Conservation (phyloP, 805 yeast genomes). For the Myxozyma sirexii region DNA sequence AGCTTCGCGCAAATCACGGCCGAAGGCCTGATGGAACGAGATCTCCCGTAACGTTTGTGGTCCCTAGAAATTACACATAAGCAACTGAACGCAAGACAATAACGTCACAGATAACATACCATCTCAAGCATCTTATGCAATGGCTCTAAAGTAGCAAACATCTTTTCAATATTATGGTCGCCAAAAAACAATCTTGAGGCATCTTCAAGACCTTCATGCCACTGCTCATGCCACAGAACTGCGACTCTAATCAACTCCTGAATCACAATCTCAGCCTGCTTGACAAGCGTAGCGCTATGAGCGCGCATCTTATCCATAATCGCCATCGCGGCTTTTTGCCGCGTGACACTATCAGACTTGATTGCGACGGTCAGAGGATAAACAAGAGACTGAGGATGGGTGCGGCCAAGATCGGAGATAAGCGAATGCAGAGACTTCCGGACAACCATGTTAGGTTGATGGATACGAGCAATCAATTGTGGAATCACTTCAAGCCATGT, state of each 20-base stretch:
- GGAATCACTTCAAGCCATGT: conserved; percentile 96
- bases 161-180: conserved; percentile 90
- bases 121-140: conserved; percentile 79
- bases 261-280: conserved; percentile 93
- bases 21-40: conserved; percentile 90
- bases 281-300: conserved; percentile 81
- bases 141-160: conserved; percentile 90
- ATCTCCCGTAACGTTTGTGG: conserved; percentile 93
- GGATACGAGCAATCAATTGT: conserved; percentile 92
- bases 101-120: conserved; percentile 39
- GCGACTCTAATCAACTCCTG: conserved; percentile 92
- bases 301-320: conserved; percentile 90
- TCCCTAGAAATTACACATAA: conserved; percentile 42
- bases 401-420: conserved; percentile 84
- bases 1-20: conserved; percentile 89
- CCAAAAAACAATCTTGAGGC: conserved; percentile 93
- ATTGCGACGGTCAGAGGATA: conserved; percentile 96
- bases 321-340: conserved; percentile 88
- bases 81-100: background rate
- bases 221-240: conserved; percentile 94
- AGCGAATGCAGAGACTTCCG: conserved; percentile 77
- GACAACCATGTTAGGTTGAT: conserved; percentile 87
- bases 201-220: conserved; percentile 98
- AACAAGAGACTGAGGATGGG: conserved; percentile 96
- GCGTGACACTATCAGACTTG: conserved; percentile 83